A percentile compares a stretch with the other conserved stretches of the same genome.
Evolutionary conservation across 2,329 filamentous ascomycete genomes (phyloP).

Genomic region (Graphilbum sp.): DNA sequence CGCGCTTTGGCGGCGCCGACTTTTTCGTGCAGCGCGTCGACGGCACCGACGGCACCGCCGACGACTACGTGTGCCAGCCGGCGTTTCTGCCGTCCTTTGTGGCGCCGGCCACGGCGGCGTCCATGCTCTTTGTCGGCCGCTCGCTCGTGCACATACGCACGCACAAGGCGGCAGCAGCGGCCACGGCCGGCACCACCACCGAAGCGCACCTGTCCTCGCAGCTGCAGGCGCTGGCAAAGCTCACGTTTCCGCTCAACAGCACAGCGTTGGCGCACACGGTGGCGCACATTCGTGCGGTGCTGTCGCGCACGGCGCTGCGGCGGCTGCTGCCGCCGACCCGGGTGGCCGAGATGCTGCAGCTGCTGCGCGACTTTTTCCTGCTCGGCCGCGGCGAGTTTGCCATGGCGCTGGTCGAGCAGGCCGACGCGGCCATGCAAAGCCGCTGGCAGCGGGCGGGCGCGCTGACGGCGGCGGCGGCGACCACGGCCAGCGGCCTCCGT

Average conservation of each 20-base stretch:
- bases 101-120: conserved; percentile 53
- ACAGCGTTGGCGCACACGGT: conserved; percentile 56
- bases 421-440: conserved; percentile 61
- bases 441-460: conserved; percentile 52
- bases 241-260: conserved; percentile 59
- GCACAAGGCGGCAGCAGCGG: not conserved
- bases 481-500: conserved; percentile 21
- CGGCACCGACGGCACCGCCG: conserved; percentile 11
- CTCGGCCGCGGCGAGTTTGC: conserved; percentile 84
- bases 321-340: conserved; percentile 62
- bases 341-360: conserved; percentile 59
- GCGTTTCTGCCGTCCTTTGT: conserved; percentile 67
- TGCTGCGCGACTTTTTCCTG: conserved; percentile 76
- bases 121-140: conserved; percentile 80
- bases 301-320: conserved; percentile 73
- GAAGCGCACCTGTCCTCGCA: conserved; percentile 42
- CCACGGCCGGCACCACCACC: conserved; percentile 26
- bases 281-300: conserved; percentile 57
- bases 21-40: conserved; percentile 57
- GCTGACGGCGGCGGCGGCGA: conserved; percentile 13
- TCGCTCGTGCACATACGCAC: conserved; percentile 67
- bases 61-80: conserved; percentile 40
- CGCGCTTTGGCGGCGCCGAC: conserved; percentile 60
- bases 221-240: conserved; percentile 47
- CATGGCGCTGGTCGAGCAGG: conserved; percentile 68